Evolutionary conservation across 1,139 yeast species (phyloP), one percentile per base, ranked within the genome.

Genomic region (Suhomyces chickasaworum): DNA sequence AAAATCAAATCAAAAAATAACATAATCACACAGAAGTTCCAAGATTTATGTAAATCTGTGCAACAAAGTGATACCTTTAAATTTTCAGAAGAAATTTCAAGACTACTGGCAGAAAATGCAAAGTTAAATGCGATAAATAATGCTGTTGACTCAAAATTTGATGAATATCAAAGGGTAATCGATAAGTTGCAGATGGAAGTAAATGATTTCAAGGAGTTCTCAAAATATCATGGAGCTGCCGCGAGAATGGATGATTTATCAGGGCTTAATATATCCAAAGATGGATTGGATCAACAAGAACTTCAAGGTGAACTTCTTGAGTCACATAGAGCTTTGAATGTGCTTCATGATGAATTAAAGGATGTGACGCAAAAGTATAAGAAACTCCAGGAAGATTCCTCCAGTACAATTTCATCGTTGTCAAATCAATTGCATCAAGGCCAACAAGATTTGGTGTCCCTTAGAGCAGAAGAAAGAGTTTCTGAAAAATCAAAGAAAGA

Each of bases 401-500:
- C 66, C 2, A 57, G 54, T 12, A 61, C 65, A 7, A 64, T 72
- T 3, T 51, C 66, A 0, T 52, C 66, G 1, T 59, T 73, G 37
- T 63, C 65, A 2, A 54, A 57, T 31, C 69, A 71, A 42, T 53
- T 71, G 21, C 61, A 63, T 12, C 53, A 51, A 32, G 66, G 66
- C 25, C 65, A 71, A 27, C 63, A 63, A 23, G 65, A 72, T 52
- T 42, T 64, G 34, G 31, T 55, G 41, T 25, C 37, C 0, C 47
- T 56, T 10, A 60, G 55, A 31, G 55, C 68, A 12, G 64, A 65
- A 42, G 57, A 55, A 32, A 45, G 55, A 23, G 54, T 55, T 8
- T 45, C 61, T 15, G 74, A 71, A 12, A 68, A 64, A 45, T 52
- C 70, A 3, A 66, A 67, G 32, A 68, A 66, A 33, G 78, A 75